phyloP scores from a whole-genome alignment of 2,329 filamentous ascomycete species.

The Trichoderma pleuroti region DNA sequence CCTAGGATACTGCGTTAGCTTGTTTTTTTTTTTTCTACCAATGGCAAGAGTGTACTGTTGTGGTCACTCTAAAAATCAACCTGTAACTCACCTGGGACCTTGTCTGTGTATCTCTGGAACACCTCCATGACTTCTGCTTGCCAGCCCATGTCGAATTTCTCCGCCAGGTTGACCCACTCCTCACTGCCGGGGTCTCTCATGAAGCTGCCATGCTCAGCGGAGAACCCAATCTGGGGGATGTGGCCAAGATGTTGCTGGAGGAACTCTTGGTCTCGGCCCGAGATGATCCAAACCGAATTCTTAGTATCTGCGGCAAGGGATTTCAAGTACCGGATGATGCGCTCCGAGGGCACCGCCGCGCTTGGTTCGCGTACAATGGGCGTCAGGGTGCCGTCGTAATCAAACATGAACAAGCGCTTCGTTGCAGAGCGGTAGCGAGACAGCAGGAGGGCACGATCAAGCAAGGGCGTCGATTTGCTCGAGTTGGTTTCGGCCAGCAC shows the following conservation, averaged over 20 bases:
- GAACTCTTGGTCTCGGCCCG: conserved; percentile 88
- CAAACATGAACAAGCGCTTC: conserved; percentile 93
- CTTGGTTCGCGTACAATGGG: conserved; percentile 91
- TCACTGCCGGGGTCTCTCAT: conserved; percentile 74
- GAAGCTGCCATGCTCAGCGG: conserved; percentile 95
- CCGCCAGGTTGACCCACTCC: conserved; percentile 85
- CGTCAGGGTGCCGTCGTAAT: conserved; percentile 96
- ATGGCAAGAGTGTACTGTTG: not conserved
- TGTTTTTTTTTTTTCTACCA: not conserved
- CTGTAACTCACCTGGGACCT: conserved; percentile 65
- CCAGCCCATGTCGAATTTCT: conserved; percentile 88
- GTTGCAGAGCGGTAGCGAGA: conserved; percentile 69
- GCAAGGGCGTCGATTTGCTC: conserved; percentile 71
- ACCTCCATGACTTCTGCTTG: conserved; percentile 77
- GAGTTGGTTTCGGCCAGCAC: conserved; percentile 76
- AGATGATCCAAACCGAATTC: conserved; percentile 98
- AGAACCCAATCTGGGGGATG: conserved; percentile 84
- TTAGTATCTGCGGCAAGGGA: conserved; percentile 72
- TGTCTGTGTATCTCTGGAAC: conserved; percentile 86
- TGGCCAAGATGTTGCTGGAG: conserved; percentile 89
- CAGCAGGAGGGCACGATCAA: conserved; percentile 72
- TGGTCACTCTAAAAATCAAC: not conserved
- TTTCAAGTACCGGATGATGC: conserved; percentile 75
- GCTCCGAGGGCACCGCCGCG: conserved; percentile 81
- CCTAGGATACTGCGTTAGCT: conserved; percentile 44